Evolutionary conservation across 2,329 filamentous ascomycete genomes (phyloP), one percentile per base, ranked within the genome.

Genomic region (Coniochaeta sp.): DNA sequence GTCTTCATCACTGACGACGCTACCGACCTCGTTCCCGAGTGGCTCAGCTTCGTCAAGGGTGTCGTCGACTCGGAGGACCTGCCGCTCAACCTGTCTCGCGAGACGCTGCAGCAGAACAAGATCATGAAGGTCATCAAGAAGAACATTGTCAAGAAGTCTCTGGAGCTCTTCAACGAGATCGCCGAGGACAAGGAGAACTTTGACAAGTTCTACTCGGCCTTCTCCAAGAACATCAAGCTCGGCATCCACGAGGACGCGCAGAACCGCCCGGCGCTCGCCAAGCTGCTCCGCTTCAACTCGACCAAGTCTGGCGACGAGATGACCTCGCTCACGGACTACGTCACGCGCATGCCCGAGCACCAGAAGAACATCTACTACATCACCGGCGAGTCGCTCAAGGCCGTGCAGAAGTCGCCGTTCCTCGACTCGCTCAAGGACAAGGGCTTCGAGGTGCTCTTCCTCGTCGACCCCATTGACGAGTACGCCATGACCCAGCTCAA

Each of bases 81-180:
- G 65, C 95, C 95, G 71, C 90, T 99, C 79, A 99, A 99, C 88
- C 81, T 99, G 83, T 98, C 95, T 74, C 95, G 95, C 89, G 95
- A 99, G 89, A 98, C 93, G 61, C 91, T 99, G 57, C 95, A 99
- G 83, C 95, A 98, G 86, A 99, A 98, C 90, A 98, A 98, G 92
- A 99, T 99, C 86, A 98, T 98, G 95, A 98, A 98, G 90, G 95
- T 98, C 79, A 98, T 98, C 87, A 96, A 96, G 89, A 99, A 99
- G 92, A 99, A 99, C 89, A 96, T 99, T 68, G 93, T 99, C 86
- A 99, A 98, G 93, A 99, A 99, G 91, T 91, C 91, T 67, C 91
- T 99, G 68, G 95, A 99, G 86, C 91, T 99, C 77, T 99, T 99
- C 89, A 87, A 88, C 73, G 95, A 99, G 85, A 99, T 99, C 66